These are phyloP conservation scores for Backusella liffmaniae DNA, from an alignment of 192 early-diverging fungal genomes.

Conservation along the genomic window DNA sequence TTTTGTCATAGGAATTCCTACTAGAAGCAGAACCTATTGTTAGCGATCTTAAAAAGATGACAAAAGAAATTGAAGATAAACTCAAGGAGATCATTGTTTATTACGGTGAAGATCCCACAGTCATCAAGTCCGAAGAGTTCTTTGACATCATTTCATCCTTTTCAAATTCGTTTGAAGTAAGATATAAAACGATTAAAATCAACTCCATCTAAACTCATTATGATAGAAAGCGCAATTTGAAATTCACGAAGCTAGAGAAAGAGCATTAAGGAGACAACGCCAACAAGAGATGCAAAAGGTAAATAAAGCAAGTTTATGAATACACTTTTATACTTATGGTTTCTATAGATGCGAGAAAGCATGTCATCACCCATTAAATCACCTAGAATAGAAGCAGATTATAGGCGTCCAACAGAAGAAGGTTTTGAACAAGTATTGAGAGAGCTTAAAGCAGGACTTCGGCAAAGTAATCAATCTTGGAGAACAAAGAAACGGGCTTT, in stretches of 20 bases:
- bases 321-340: not conserved
- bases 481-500: not conserved
- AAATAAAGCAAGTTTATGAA: not conserved
- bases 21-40: constrained; percentile 45
- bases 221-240: constrained; percentile 25
- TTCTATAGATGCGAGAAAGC: constrained; percentile 10
- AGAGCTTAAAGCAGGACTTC: constrained; percentile 26
- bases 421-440: constrained; percentile 28
- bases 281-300: constrained; percentile 19
- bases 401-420: not conserved
- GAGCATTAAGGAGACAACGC: constrained; percentile 25
- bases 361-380: not conserved
- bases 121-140: constrained; percentile 55
- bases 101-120: constrained; percentile 52
- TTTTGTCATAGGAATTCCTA: constrained; percentile 41
- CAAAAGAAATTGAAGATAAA: constrained; percentile 45
- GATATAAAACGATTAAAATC: not conserved
- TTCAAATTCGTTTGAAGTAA: constrained; percentile 45
- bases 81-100: constrained; percentile 44
- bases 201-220: not conserved
- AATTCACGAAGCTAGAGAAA: constrained; percentile 29
- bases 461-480: constrained; percentile 15
- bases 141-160: constrained; percentile 52
- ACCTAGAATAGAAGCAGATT: not conserved
- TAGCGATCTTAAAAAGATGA: constrained; percentile 35